Percentiles rank a stretch among this genome's conserved stretches.
Evolutionary conservation across 345 rosid species (phyloP).

Genomic region (Arabidopsis thaliana): DNA sequence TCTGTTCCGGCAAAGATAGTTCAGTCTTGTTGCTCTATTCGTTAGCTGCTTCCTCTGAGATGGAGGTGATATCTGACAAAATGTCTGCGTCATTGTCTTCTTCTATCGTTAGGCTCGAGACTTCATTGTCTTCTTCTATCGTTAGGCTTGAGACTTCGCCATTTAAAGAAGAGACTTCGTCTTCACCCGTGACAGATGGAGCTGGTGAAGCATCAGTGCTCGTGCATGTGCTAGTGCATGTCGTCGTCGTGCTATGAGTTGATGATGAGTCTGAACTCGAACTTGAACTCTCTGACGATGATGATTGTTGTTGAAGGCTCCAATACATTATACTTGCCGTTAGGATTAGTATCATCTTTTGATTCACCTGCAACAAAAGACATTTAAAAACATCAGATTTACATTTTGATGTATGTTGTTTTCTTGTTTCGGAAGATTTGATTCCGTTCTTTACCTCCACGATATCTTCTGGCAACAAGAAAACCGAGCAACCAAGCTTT

Average conservation of each 20-base stretch:
- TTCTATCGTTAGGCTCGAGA: conserved; percentile 47
- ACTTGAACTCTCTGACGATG: conserved; percentile 47
- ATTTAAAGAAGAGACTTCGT: conserved; percentile 66
- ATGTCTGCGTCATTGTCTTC: conserved; percentile 51
- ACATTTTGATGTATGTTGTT: background rate
- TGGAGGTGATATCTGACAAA: conserved; percentile 60
- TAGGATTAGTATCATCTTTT: conserved; percentile 88
- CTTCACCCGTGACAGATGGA: conserved; percentile 77
- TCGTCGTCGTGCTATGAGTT: conserved; percentile 49
- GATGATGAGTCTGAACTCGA: conserved; percentile 58
- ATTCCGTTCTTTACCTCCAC: conserved; percentile 66
- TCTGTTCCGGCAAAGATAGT: conserved; percentile 36
- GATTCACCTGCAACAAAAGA: conserved; percentile 77
- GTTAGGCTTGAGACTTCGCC: conserved; percentile 68
- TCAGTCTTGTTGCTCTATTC: conserved; percentile 31
- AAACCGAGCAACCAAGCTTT: conserved; percentile 96
- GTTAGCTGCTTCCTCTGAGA: conserved; percentile 53
- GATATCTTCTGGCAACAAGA: conserved; percentile 97
- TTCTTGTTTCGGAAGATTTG: background rate
- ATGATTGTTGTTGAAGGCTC: conserved; percentile 69
- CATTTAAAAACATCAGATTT: background rate
- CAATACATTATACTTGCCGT: conserved; percentile 96
- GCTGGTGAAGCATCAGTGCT: conserved; percentile 71
- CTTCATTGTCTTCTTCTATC: conserved; percentile 20
- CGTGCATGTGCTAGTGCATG: conserved; percentile 26